Evolutionary conservation across 2,329 filamentous ascomycete species (phyloP), one percentile per base, ranked within the genome.

Genomic region (Verticillium zaregamsianum): DNA sequence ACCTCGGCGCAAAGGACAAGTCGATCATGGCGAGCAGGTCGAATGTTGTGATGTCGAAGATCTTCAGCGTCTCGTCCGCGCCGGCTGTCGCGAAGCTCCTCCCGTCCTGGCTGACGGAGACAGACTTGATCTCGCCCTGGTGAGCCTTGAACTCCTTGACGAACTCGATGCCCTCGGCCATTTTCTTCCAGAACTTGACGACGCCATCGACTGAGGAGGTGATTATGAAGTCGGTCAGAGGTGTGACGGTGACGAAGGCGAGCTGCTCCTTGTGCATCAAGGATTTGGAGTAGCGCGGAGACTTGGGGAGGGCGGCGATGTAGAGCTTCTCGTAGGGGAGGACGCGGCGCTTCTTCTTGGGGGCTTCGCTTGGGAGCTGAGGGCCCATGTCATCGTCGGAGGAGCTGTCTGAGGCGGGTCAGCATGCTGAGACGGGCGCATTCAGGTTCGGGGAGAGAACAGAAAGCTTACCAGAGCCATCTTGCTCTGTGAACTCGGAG

Each of bases 131-230:
- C 71, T 96, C 92, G 59, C 92, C 91, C 62, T 85, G 83, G 76
- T 99, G 96, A 8, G 95, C 93, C 71, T 89, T 90, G 79, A 97
- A 99, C 77, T 99, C 93, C 78, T 99, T 99, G 59, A 98, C 94
- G 71, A 99, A 99, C 77, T 99, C 96, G 62, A 99, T 91, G 1
- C 92, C 92, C 37, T 91, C 88, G 2, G 87, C 89, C 66, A 91
- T 86, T 79, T 99, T 99, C 80, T 99, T 99, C 95, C 95, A 99
- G 75, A 99, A 99, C 76, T 99, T 99, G 68, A 98, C 94, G 0
- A 94, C 90, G n/a, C 96, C 96, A 72, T 99, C 95, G 54, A 91
- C 79, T 0, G 95, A 98, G 64, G 91, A 92, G 1, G 95, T 99
- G 65, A 99, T 95, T 40, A 99, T 82, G 72, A 99, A 99, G 68